phyloP scores from a whole-genome alignment of 108 stramenopile genomes.

The Nitzschia inconspicua region DNA sequence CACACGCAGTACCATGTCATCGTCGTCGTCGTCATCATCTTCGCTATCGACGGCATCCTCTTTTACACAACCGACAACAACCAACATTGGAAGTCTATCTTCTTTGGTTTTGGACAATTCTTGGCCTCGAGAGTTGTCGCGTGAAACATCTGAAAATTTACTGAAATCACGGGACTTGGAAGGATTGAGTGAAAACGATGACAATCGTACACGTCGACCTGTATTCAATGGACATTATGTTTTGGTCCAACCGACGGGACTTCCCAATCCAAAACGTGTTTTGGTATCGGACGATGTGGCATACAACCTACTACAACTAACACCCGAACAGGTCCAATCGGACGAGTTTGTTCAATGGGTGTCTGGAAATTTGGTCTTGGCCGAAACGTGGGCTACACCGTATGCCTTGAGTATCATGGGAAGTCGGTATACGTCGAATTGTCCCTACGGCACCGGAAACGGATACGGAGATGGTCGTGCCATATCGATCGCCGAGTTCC shows the following conservation, averaged over 20 bases:
- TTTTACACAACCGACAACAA: no score
- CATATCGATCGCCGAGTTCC: constrained; percentile 71
- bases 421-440: constrained; percentile 64
- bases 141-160: constrained; percentile 46
- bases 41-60: no score
- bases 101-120: constrained; percentile 35
- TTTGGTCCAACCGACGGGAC: constrained; percentile 56
- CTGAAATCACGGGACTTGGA: constrained; percentile 25
- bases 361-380: constrained; percentile 52
- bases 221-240: constrained; percentile 85
- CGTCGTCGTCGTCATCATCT: no score
- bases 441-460: constrained; percentile 81
- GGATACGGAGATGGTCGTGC: constrained; percentile 91
- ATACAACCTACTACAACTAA: constrained; percentile 36
- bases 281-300: constrained; percentile 50
- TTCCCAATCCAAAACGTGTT: constrained; percentile 58
- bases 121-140: constrained; percentile 45
- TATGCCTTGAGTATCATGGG: constrained; percentile 88
- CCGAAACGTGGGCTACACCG: constrained; percentile 77
- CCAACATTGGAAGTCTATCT: background rate
- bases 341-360: constrained; percentile 68
- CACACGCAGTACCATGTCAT: no score
- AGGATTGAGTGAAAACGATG: constrained; percentile 17
- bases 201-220: constrained; percentile 52
- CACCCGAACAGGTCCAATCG: constrained; percentile 36